Base-by-base conservation (phyloP, 345 rosid genomes). In the Moringa oleifera region DNA sequence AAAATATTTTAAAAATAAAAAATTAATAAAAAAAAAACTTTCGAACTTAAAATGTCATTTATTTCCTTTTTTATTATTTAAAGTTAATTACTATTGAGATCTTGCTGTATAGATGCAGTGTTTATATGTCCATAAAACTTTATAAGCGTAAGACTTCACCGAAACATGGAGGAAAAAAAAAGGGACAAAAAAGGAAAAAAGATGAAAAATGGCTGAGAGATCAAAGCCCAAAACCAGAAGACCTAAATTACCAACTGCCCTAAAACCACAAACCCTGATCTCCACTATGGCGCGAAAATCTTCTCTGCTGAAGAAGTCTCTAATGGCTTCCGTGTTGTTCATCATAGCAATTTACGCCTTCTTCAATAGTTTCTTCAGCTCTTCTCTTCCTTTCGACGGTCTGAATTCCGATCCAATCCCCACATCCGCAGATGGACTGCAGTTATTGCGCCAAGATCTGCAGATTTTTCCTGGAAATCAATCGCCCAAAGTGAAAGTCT, bases 251-350 rank as follows among this genome's bases (percentile, higher is more conserved):
- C 47, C 47, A 15, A 15, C 6, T 4, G 47, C 47, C 6, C 47
- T 41, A 9, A 41, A 41, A 7, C 17, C 12, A 15, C 47, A 33
- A 66, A 72, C 73, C 73, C 53, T 55, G 18, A 11, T 63, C 57
- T 36, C 24, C 52, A 37, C 16, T 17, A 76, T 93, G 96, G 82
- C 89, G 79, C 96, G 99, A 67, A 91, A 87, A 76, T 84, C 95
- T 13, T 82, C 90, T 41, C 70, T 88, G 57, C 77, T 88, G 65
- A 88, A 86, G 69, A 82, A 81, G 55, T 66, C 86, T 33, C 70
- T 87, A 3, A 31, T 83, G 23, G 68, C 69, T 70, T 64, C 77
- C 53, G 50, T 74, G 68, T 68, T 82, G 74, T 75, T 81, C 61
- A 54, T 90, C 66, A 63, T 85, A 83, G 81, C 79, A 23, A 54